Percentiles rank a stretch among this genome's conserved stretches.
These are phyloP conservation scores for Smittium mucronatum DNA, from an alignment of 371 early-diverging fungal genomes.

Conservation along the genomic window DNA sequence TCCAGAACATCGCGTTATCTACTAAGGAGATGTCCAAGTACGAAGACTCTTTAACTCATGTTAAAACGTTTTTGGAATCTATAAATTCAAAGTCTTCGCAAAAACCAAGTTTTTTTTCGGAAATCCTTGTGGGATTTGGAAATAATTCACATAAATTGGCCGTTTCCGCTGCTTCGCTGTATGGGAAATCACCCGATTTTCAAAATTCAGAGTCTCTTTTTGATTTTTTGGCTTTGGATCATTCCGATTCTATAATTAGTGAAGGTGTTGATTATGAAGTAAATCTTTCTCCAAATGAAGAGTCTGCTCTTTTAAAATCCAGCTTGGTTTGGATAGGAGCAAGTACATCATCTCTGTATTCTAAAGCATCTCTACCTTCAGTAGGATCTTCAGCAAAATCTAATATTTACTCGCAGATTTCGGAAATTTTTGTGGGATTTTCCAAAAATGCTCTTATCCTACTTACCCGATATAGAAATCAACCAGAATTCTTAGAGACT, in stretches of 20 bases:
- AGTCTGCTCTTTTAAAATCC: not conserved
- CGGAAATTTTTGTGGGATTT: not conserved
- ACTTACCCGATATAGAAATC: not conserved
- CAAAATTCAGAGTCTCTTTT: constrained; percentile 15
- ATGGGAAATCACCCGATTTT: constrained; percentile 17
- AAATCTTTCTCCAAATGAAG: not conserved
- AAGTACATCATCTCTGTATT: not conserved
- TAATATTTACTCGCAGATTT: not conserved
- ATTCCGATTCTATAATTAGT: constrained; percentile 13
- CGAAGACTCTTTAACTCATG: not conserved
- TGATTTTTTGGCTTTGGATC: constrained; percentile 23
- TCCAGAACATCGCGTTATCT: not conserved
- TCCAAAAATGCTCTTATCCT: not conserved
- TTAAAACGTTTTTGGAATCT: not conserved
- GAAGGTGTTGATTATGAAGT: not conserved
- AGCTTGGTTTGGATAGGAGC: not conserved
- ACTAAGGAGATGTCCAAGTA: not conserved
- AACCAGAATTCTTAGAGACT: not conserved
- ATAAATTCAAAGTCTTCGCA: not conserved
- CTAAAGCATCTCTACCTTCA: not conserved
- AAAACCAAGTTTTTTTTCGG: not conserved
- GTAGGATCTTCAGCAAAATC: constrained; percentile 2
- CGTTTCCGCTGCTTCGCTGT: constrained; percentile 19
- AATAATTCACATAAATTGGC: not conserved
- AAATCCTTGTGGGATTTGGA: not conserved